Percentiles rank a stretch among this genome's conserved stretches.
Evolutionary conservation across 345 rosid species (phyloP).

Genomic region (Brassica carinata): DNA sequence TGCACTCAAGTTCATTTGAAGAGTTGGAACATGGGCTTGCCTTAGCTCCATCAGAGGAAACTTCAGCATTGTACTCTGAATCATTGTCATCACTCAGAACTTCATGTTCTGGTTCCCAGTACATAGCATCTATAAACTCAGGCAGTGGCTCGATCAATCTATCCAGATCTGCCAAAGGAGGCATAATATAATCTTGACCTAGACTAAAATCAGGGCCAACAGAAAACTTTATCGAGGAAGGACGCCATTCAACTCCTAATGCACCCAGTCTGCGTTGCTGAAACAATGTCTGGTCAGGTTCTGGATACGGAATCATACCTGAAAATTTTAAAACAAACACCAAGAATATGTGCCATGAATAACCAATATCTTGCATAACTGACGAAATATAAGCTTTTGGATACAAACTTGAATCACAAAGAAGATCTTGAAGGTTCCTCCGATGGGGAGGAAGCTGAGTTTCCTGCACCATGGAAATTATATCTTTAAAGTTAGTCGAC

Average conservation of each 20-base stretch:
- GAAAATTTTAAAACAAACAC: slow-evolving; percentile 33
- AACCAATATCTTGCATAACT: slow-evolving; percentile 27
- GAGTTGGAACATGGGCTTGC: slow-evolving; percentile 61
- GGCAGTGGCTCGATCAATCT: slow-evolving; percentile 78
- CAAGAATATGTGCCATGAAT: slow-evolving; percentile 11
- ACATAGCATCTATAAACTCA: slow-evolving; percentile 84
- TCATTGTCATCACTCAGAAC: slow-evolving; percentile 79
- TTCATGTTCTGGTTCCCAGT: slow-evolving; percentile 92
- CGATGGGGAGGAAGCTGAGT: slow-evolving; percentile 83
- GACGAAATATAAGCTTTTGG: slow-evolving; percentile 34
- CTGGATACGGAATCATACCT: slow-evolving; percentile 97
- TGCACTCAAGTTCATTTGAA: slow-evolving; percentile 66
- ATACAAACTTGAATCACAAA: slow-evolving; percentile 86
- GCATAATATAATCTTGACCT: slow-evolving; percentile 84
- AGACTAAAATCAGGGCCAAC: slow-evolving; percentile 85
- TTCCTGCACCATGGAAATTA: slow-evolving; percentile 62
- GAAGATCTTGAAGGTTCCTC: slow-evolving; percentile 92
- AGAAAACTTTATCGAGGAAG: slow-evolving; percentile 64
- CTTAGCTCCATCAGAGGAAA: slow-evolving; percentile 71
- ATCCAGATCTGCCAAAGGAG: slow-evolving; percentile 88
- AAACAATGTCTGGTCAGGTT: slow-evolving; percentile 92
- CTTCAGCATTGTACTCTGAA: slow-evolving; percentile 87
- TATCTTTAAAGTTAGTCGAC: slow-evolving; percentile 18
- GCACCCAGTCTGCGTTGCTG: slow-evolving; percentile 95
- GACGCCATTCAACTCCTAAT: slow-evolving; percentile 87